phyloP scores from a whole-genome alignment of 495 filamentous ascomycete species.

The Aspergillus heteromorphus region DNA sequence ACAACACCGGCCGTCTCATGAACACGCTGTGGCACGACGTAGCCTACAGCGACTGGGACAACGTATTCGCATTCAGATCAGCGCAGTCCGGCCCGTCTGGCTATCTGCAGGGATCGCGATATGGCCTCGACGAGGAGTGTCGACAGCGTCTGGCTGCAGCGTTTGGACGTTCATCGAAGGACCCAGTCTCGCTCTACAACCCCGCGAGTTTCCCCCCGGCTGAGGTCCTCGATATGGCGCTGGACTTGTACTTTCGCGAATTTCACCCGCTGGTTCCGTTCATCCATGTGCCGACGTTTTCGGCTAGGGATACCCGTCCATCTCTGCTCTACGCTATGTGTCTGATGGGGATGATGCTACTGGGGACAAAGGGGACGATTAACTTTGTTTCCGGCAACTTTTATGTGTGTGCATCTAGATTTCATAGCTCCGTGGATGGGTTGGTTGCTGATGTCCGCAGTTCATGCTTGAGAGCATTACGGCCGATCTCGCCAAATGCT shows the following conservation, averaged over 20 bases:
- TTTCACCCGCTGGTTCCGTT: conserved; percentile 49
- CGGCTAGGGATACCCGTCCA: conserved; percentile 37
- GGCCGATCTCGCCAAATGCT: conserved; percentile 34
- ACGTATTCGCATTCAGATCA: conserved; percentile 37
- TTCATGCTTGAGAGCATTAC: conserved; percentile 37
- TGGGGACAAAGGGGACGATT: conserved; percentile 45
- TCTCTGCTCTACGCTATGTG: conserved; percentile 47
- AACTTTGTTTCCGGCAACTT: conserved; percentile 45
- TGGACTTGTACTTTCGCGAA: conserved; percentile 48
- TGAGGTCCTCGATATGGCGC: conserved; percentile 51
- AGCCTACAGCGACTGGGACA: conserved; percentile 37
- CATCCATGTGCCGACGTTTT: conserved; percentile 48
- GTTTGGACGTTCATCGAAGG: conserved; percentile 29
- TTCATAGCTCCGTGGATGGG: neutral
- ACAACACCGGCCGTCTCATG: conserved; percentile 41
- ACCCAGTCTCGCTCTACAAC: conserved; percentile 21
- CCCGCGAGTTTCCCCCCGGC: conserved; percentile 42
- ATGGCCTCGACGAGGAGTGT: conserved; percentile 47
- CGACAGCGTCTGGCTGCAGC: conserved; percentile 36
- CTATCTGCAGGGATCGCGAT: conserved; percentile 34
- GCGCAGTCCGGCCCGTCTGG: conserved; percentile 17
- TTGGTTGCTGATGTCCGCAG: conserved; percentile 20
- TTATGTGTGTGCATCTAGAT: conserved; percentile 23
- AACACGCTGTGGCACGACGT: conserved; percentile 45
- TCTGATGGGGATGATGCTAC: conserved; percentile 46